Conservation (phyloP, 2,329 filamentous ascomycete species). For the Chalara sp. region DNA sequence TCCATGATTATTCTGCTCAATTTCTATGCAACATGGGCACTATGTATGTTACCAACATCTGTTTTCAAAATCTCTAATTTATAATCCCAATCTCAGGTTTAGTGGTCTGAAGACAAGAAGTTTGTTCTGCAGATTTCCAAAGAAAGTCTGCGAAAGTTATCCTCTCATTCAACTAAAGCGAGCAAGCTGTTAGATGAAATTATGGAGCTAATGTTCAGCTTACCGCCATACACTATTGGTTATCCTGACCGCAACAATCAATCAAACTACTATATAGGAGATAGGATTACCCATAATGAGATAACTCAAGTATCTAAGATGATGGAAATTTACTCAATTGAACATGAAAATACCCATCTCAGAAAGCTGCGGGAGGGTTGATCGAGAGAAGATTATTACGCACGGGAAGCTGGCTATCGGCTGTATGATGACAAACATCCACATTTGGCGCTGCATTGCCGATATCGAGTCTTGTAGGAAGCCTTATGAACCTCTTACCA, state of each 20-base stretch:
- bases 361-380: slow-evolving; percentile 29
- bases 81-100: too few species aligned
- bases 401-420: neutral
- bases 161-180: neutral
- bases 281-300: slow-evolving; percentile 43
- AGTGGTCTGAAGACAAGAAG: neutral
- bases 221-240: slow-evolving; percentile 45
- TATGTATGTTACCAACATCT: neutral
- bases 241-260: slow-evolving; percentile 45
- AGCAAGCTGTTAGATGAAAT: slow-evolving; percentile 24
- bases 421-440: neutral
- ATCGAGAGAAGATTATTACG: neutral
- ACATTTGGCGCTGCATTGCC: neutral
- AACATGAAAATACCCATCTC: slow-evolving; percentile 52
- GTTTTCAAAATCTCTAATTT: neutral
- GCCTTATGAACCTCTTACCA: neutral
- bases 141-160: slow-evolving; percentile 25
- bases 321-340: slow-evolving; percentile 42
- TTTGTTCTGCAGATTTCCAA: neutral
- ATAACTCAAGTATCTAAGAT: slow-evolving; percentile 43
- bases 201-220: slow-evolving; percentile 37
- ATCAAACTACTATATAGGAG: slow-evolving; percentile 49
- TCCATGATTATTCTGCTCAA: neutral
- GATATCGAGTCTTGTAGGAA: neutral
- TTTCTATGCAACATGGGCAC: neutral